Conservation (phyloP, 495 filamentous ascomycete species). For the Ascodesmis nigricans region DNA sequence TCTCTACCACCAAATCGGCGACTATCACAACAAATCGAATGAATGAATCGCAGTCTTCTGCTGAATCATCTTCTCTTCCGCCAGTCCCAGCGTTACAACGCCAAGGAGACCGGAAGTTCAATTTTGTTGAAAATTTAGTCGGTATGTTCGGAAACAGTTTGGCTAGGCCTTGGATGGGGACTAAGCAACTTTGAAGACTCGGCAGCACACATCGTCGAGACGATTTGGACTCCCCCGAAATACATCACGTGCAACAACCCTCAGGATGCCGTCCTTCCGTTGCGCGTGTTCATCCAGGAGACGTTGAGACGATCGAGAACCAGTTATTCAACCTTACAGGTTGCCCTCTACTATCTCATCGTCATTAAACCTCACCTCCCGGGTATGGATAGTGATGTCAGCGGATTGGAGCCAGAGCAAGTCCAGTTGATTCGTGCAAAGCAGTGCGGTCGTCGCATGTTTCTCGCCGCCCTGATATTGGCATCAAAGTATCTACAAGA, state of each 20-base stretch:
- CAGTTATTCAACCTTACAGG: slow-evolving; percentile 91
- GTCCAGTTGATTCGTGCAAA: slow-evolving; percentile 53
- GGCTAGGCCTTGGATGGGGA: slow-evolving; percentile 6
- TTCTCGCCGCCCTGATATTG: slow-evolving; percentile 70
- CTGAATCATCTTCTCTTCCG: slow-evolving; percentile 48
- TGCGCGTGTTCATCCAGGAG: slow-evolving; percentile 92
- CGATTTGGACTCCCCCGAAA: slow-evolving; percentile 75
- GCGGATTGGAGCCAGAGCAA: slow-evolving; percentile 66
- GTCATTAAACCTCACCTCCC: slow-evolving; percentile 84
- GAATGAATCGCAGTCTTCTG: too few species aligned
- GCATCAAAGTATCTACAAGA: slow-evolving; percentile 91
- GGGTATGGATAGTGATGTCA: slow-evolving; percentile 46
- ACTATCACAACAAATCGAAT: too few species aligned
- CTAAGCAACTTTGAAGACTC: slow-evolving; percentile 46
- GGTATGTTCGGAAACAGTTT: slow-evolving; percentile 44
- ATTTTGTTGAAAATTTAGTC: slow-evolving; percentile 94
- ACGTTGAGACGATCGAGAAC: slow-evolving; percentile 83
- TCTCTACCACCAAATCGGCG: too few species aligned
- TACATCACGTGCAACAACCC: slow-evolving; percentile 34
- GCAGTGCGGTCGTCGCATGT: slow-evolving; percentile 95
- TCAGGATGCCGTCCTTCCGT: slow-evolving; percentile 53
- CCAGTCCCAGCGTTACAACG: slow-evolving; percentile 37
- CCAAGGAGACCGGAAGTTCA: slow-evolving; percentile 81
- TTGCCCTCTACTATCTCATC: slow-evolving; percentile 88
- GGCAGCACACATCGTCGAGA: slow-evolving; percentile 90